Evolutionary conservation across 2,329 filamentous ascomycete species (phyloP).

Genomic region (Sporothrix humicola): DNA sequence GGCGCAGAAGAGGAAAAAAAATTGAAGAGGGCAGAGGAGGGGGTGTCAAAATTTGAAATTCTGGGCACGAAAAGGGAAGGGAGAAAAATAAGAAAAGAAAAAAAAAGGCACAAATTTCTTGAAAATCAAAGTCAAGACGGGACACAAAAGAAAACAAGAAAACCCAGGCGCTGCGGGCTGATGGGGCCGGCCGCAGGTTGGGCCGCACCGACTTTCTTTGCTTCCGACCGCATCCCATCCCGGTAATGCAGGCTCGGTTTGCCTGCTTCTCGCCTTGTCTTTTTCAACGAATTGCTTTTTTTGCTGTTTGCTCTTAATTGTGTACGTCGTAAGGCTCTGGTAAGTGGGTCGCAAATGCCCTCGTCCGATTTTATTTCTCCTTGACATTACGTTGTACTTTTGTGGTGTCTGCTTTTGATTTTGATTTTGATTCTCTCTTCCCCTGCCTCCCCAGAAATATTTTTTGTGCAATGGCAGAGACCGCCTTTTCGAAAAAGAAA

Average conservation of each 20-base stretch:
- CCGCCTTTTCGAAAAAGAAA: slow-evolving; percentile 23
- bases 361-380: background rate
- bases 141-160: background rate
- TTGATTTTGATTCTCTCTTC: slow-evolving; percentile 9
- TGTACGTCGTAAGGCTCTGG: slow-evolving; percentile 20
- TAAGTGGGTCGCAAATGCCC: slow-evolving; percentile 7
- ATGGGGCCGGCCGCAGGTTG: slow-evolving; percentile 35
- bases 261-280: slow-evolving; percentile 11
- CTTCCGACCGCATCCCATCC: slow-evolving; percentile 24
- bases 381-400: too few species aligned
- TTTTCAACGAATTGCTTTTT: slow-evolving; percentile 7
- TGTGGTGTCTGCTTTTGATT: background rate
- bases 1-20: background rate
- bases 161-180: slow-evolving; percentile 11
- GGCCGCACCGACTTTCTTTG: slow-evolving; percentile 36
- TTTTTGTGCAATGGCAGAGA: background rate
- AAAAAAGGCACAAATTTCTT: background rate
- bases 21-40: slow-evolving; percentile 1
- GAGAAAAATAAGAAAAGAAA: background rate
- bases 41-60: background rate
- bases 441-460: background rate
- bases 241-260: slow-evolving; percentile 12
- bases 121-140: background rate
- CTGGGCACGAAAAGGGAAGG: background rate
- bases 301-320: background rate